Evolutionary conservation across 176 grass and related monocot species (phyloP).

Genomic region (Cenchrus fungigraminus): DNA sequence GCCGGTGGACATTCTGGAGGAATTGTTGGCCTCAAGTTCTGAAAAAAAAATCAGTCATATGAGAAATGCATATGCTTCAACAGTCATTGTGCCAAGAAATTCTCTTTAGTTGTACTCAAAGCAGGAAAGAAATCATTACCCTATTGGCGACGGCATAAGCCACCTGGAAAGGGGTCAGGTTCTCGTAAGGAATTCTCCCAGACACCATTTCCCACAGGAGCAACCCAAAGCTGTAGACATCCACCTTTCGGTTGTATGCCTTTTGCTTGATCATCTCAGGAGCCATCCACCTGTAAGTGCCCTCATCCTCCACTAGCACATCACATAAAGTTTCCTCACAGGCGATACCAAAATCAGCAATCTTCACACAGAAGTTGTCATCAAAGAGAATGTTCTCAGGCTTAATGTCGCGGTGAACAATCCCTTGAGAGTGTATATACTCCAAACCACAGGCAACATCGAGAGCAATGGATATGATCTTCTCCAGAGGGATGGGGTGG

Average conservation of each 20-base stretch:
- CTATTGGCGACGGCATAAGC: slow-evolving; percentile 63
- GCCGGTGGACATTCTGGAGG: slow-evolving; percentile 65
- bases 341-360: slow-evolving; percentile 82
- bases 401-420: slow-evolving; percentile 68
- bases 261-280: slow-evolving; percentile 81
- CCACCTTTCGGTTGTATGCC: slow-evolving; percentile 69
- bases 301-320: slow-evolving; percentile 61
- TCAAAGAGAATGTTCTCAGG: slow-evolving; percentile 84
- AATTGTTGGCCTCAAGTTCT: slow-evolving; percentile 70
- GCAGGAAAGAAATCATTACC: slow-evolving; percentile 24
- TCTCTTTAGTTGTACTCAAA: not conserved
- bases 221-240: slow-evolving; percentile 82
- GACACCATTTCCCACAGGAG: slow-evolving; percentile 77
- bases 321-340: slow-evolving; percentile 73
- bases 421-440: slow-evolving; percentile 79
- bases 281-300: slow-evolving; percentile 89
- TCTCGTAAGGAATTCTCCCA: slow-evolving; percentile 66
- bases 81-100: not conserved
- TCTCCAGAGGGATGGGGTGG: slow-evolving; percentile 58
- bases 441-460: slow-evolving; percentile 72
- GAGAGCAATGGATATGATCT: slow-evolving; percentile 55
- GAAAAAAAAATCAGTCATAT: slow-evolving; percentile 12
- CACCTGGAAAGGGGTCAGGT: slow-evolving; percentile 61
- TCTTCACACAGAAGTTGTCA: slow-evolving; percentile 64
- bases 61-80: not conserved